Percentiles rank a stretch among this genome's conserved stretches.
Conservation (phyloP, 225 moss, liverwort and hornwort genomes). For the Bryoerythrophyllum caledonicum region DNA sequence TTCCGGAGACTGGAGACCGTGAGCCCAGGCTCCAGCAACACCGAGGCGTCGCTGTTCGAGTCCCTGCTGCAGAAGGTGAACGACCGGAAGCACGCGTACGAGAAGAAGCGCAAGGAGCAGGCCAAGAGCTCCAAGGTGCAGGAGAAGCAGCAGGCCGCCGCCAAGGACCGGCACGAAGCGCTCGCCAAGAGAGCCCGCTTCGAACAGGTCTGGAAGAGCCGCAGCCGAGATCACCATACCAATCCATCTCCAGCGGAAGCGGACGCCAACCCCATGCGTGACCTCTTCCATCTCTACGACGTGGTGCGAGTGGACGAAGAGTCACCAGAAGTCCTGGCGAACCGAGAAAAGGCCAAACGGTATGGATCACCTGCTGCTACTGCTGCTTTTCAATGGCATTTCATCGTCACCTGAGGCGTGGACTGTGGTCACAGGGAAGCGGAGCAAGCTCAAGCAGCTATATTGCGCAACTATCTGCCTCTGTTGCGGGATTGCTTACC, state of each 20-base stretch:
- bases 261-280: slow-evolving; percentile 43
- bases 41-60: slow-evolving; percentile 59
- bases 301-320: slow-evolving; percentile 82
- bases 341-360: slow-evolving; percentile 72
- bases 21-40: slow-evolving; percentile 51
- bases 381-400: not conserved
- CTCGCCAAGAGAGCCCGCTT: slow-evolving; percentile 73
- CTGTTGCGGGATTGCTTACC: slow-evolving; percentile 81
- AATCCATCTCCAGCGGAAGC: slow-evolving; percentile 33
- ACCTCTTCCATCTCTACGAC: slow-evolving; percentile 84
- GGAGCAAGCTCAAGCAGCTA: slow-evolving; percentile 56
- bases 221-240: slow-evolving; percentile 41
- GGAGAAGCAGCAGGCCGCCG: slow-evolving; percentile 62
- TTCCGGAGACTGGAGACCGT: slow-evolving; percentile 86
- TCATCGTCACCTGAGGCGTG: not conserved
- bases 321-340: slow-evolving; percentile 48
- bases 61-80: slow-evolving; percentile 64
- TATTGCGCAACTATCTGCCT: slow-evolving; percentile 80
- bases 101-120: slow-evolving; percentile 47
- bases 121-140: slow-evolving; percentile 47
- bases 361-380: slow-evolving; percentile 16
- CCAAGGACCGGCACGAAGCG: slow-evolving; percentile 64
- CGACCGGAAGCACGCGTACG: slow-evolving; percentile 53
- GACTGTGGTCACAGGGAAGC: slow-evolving; percentile 59
- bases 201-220: slow-evolving; percentile 89